Evolutionary conservation across 331 rosid species (phyloP), one percentile per base, ranked within the genome.

Genomic region (Acacia pycnantha): DNA sequence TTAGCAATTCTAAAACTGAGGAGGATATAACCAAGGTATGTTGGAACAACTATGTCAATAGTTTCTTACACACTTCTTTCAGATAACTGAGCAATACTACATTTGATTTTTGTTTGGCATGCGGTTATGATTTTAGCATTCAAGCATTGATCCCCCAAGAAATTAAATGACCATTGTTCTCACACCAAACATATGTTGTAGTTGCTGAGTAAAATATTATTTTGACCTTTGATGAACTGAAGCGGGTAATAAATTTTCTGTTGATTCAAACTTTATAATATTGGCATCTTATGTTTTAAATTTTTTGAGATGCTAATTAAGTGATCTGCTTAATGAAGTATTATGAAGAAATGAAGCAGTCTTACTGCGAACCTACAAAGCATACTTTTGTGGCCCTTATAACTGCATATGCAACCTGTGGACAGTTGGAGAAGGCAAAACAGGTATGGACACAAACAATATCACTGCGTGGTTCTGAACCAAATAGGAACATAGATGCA

Each of bases 351-450:
- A 14, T 93, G 89, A 77, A 79, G 86, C 70, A 9, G 69, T 82
- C 69, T 80, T 77, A 85, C 77, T 12, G 70, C 84, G 78, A 51
- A 61, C 53, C 22, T 12, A 86, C 94, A 8, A 93, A 87, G 82
- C 91, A 89, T 7, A 16, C 89, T 88, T 90, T 71, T 84, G 86
- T 91, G 89, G 90, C 98, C 67, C 97, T 93, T 66, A 37, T 95
- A 78, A 88, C 87, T 87, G 92, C 94, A 47, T 95, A 92, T 84
- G 92, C 94, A 76, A 78, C 85, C 74, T 86, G 87, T 79, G 99
- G 99, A 77, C 90, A 90, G 70, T 86, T 88, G 81, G 94, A 93
- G 85, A 92, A 90, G 87, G 99, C 97, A 84, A 93, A 92, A 89
- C 91, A 91, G 97, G 99, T 95, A 86, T 73, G 74, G 71, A 5